A percentile compares a stretch with the other conserved stretches of the same genome.
phyloP scores from a whole-genome alignment of 768 basidiomycete genomes.

The Pisolithus microcarpus region DNA sequence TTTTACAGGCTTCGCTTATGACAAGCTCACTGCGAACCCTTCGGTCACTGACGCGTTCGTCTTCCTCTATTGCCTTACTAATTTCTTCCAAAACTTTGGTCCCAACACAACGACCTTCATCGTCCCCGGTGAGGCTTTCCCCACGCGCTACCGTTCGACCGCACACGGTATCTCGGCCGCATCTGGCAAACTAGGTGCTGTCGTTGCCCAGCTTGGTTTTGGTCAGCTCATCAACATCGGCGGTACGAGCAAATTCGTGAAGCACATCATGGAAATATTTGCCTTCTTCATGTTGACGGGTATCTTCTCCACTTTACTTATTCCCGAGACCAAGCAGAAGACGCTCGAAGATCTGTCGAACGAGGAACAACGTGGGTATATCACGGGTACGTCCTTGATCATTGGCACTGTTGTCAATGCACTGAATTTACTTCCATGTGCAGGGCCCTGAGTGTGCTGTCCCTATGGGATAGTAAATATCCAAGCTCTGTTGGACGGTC shows the following conservation, averaged over 20 bases:
- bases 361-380: slow-evolving; percentile 60
- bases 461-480: no score
- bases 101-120: slow-evolving; percentile 78
- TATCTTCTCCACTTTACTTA: slow-evolving; percentile 68
- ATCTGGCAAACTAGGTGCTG: slow-evolving; percentile 75
- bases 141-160: slow-evolving; percentile 82
- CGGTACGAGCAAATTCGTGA: slow-evolving; percentile 51
- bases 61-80: slow-evolving; percentile 79
- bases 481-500: no score
- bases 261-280: slow-evolving; percentile 74
- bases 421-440: no score
- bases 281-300: slow-evolving; percentile 86
- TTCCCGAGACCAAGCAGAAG: slow-evolving; percentile 70
- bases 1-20: slow-evolving; percentile 55
- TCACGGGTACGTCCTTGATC: slow-evolving; percentile 19
- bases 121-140: slow-evolving; percentile 78
- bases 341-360: slow-evolving; percentile 68
- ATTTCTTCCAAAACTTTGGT: slow-evolving; percentile 89
- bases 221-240: slow-evolving; percentile 60
- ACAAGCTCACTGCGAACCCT: slow-evolving; percentile 42
- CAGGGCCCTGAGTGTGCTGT: no score
- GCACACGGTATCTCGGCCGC: slow-evolving; percentile 82
- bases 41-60: slow-evolving; percentile 54
- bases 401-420: no score
- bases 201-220: slow-evolving; percentile 76